These are phyloP conservation scores for Sanghuangporus weigelae DNA, from an alignment of 1,284 basidiomycete genomes.

Conservation along the genomic window DNA sequence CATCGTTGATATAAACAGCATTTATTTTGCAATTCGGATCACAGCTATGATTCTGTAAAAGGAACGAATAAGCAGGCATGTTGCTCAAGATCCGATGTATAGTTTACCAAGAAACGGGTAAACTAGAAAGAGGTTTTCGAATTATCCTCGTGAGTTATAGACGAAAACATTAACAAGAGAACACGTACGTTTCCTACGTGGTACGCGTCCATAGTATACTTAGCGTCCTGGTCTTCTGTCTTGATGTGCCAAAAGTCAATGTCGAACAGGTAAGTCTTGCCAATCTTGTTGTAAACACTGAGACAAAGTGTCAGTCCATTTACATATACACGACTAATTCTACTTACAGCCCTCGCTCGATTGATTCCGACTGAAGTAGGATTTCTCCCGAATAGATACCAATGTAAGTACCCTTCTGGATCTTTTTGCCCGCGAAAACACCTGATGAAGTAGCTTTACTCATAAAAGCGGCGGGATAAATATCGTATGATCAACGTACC, in stretches of 20 bases:
- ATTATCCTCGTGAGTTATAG: constrained; percentile 14
- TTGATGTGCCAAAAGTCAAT: constrained; percentile 69
- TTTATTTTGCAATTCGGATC: constrained; percentile 68
- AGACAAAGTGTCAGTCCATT: neutral
- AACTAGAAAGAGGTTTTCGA: constrained; percentile 42
- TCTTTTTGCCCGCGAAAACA: constrained; percentile 62
- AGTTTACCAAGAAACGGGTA: constrained; percentile 58
- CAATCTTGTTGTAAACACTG: constrained; percentile 72
- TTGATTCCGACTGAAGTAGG: constrained; percentile 60
- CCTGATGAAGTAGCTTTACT: constrained; percentile 35
- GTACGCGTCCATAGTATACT: constrained; percentile 74
- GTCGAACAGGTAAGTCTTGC: constrained; percentile 82
- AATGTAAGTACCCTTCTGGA: constrained; percentile 67
- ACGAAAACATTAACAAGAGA: constrained; percentile 8
- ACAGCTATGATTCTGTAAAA: no score
- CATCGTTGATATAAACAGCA: constrained; percentile 68
- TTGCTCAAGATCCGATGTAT: constrained; percentile 10
- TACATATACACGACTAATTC: neutral
- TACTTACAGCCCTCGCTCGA: constrained; percentile 60
- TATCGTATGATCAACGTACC: constrained; percentile 40
- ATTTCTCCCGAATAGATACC: constrained; percentile 86
- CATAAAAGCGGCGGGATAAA: neutral
- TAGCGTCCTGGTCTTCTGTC: constrained; percentile 21
- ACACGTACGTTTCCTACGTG: constrained; percentile 78
- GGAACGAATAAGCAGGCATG: neutral